These are phyloP conservation scores for Xylaria sp. DNA, from an alignment of 2,329 filamentous ascomycete genomes.

Conservation along the genomic window DNA sequence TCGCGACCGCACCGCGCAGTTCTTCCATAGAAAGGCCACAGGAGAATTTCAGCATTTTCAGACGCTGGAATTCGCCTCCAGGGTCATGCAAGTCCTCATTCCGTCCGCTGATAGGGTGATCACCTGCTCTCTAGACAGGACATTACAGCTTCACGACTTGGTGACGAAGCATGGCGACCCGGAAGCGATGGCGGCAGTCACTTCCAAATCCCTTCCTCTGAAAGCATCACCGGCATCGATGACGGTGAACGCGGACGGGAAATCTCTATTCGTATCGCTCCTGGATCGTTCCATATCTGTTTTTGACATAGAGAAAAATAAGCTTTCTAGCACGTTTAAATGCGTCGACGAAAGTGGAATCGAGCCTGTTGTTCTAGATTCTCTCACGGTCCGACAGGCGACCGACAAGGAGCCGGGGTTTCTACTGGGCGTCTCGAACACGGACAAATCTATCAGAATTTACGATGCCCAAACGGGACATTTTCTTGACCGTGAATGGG, in stretches of 20 bases:
- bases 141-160: conserved; percentile 79
- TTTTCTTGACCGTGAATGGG: conserved; percentile 88
- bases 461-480: conserved; percentile 79
- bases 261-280: conserved; percentile 60
- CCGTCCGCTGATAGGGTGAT: conserved; percentile 77
- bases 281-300: conserved; percentile 63
- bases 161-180: conserved; percentile 68
- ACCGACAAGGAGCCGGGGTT: conserved; percentile 61
- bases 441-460: conserved; percentile 90
- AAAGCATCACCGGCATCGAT: conserved; percentile 89
- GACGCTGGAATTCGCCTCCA: conserved; percentile 89
- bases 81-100: conserved; percentile 74
- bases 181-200: conserved; percentile 73
- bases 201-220: conserved; percentile 75
- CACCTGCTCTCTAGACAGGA: conserved; percentile 87
- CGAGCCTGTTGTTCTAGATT: conserved; percentile 83
- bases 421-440: conserved; percentile 86
- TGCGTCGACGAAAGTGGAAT: conserved; percentile 77
- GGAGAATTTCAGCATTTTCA: conserved; percentile 77
- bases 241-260: conserved; percentile 65
- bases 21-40: conserved; percentile 68
- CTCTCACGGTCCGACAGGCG: conserved; percentile 66
- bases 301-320: conserved; percentile 68
- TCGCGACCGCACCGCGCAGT: conserved; percentile 87
- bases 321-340: conserved; percentile 74